phyloP scores from a whole-genome alignment of 2,329 filamentous ascomycete genomes.

The Diplodia seriata region DNA sequence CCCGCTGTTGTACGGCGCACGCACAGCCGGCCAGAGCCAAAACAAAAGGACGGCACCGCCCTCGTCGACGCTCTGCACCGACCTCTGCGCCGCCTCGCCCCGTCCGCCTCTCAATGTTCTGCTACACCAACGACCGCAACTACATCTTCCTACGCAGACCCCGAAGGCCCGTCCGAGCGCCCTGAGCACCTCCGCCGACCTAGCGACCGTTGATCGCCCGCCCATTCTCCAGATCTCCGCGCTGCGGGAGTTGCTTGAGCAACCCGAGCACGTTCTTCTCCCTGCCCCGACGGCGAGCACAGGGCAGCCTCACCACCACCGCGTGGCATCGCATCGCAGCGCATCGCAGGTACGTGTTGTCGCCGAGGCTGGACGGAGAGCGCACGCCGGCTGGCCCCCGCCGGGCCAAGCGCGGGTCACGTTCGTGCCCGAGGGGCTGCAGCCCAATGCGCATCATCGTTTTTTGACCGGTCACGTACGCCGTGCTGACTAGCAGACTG shows the following conservation, averaged over 20 bases:
- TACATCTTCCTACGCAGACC: conserved; percentile 33
- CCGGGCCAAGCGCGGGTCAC: not conserved
- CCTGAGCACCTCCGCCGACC: conserved; percentile 13
- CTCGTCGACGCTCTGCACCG: conserved; percentile 8
- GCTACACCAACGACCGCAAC: conserved; percentile 25
- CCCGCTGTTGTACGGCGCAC: conserved; percentile 22
- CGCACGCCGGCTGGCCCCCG: conserved; percentile 4
- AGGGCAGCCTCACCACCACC: conserved; percentile 7
- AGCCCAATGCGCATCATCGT: conserved; percentile 32
- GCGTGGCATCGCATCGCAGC: not conserved
- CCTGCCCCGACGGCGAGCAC: conserved; percentile 24
- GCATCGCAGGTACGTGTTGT: conserved; percentile 19
- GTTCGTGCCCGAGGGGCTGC: conserved; percentile 25
- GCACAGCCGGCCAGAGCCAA: conserved; percentile 4
- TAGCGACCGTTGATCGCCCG: conserved; percentile 30
- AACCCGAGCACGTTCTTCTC: conserved; percentile 31
- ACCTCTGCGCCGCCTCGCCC: not conserved
- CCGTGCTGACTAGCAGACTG: conserved; percentile 31
- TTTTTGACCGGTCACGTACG: conserved; percentile 28
- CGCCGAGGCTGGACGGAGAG: not conserved
- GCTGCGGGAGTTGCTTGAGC: conserved; percentile 28
- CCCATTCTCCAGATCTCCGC: conserved; percentile 29
- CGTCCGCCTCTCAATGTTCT: conserved; percentile 30
- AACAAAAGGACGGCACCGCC: conserved; percentile 22
- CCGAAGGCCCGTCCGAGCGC: conserved; percentile 24